Percentiles rank a stretch among this genome's conserved stretches.
Evolutionary conservation across 2,329 filamentous ascomycete species (phyloP).

Genomic region (Cryphonectria radicalis): DNA sequence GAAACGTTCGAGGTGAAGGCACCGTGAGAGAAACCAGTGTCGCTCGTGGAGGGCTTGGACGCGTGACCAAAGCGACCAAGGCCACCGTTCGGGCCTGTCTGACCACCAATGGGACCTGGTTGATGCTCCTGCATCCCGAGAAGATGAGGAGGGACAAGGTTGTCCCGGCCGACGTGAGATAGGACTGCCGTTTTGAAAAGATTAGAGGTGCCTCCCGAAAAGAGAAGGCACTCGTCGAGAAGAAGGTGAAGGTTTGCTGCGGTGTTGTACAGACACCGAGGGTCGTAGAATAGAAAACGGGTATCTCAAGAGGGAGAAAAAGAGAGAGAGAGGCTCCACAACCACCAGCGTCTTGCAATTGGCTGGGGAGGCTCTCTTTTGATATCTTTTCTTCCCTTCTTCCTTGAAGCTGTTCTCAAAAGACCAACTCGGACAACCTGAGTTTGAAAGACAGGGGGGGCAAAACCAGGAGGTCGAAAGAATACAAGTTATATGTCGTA

Average conservation of each 20-base stretch:
- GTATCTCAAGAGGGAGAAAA: slow-evolving; percentile 27
- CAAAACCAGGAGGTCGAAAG: slow-evolving; percentile 24
- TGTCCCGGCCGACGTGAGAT: slow-evolving; percentile 79
- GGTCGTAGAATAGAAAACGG: slow-evolving; percentile 27
- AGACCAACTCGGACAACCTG: slow-evolving; percentile 27
- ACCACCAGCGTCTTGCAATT: slow-evolving; percentile 14
- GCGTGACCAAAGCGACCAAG: slow-evolving; percentile 70
- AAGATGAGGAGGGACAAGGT: slow-evolving; percentile 82
- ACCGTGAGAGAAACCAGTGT: slow-evolving; percentile 90
- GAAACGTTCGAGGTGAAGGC: slow-evolving; percentile 86
- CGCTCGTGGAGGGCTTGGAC: slow-evolving; percentile 81
- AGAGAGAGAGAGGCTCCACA: slow-evolving; percentile 17
- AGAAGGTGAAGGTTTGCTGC: slow-evolving; percentile 33
- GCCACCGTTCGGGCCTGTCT: slow-evolving; percentile 59
- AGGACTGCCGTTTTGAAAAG: slow-evolving; percentile 78
- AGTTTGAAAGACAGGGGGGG: slow-evolving; percentile 26
- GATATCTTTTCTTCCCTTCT: background rate
- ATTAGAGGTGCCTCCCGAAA: slow-evolving; percentile 58
- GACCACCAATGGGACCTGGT: slow-evolving; percentile 61
- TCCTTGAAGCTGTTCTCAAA: slow-evolving; percentile 21
- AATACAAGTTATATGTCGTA: slow-evolving; percentile 28
- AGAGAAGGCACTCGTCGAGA: slow-evolving; percentile 51
- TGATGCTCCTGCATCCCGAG: slow-evolving; percentile 89
- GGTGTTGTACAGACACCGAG: slow-evolving; percentile 33
- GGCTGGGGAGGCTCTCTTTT: slow-evolving; percentile 7